Evolutionary conservation across 768 basidiomycete genomes (phyloP).

Genomic region (Chiua virens): DNA sequence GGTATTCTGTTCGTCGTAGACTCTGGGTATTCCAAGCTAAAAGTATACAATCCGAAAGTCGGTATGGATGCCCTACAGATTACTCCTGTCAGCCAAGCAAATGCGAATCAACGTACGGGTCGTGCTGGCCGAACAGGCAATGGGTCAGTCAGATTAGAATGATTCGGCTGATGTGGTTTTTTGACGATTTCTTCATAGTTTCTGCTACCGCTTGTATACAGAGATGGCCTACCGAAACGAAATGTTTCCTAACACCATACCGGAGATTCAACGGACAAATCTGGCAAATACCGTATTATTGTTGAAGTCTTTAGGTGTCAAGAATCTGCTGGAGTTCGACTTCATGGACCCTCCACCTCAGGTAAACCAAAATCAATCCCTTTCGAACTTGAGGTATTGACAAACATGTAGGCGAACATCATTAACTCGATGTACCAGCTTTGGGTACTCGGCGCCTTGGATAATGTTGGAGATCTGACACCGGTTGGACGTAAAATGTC

Average conservation of each 20-base stretch:
- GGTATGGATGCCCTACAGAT: conserved; percentile 99
- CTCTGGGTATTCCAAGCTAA: conserved; percentile 94
- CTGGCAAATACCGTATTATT: conserved; percentile 94
- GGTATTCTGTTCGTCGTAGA: conserved; percentile 98
- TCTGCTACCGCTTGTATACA: conserved; percentile 95
- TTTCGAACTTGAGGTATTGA: neutral
- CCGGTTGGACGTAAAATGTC: conserved; percentile 94
- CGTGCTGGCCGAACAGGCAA: conserved; percentile 95
- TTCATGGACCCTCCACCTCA: conserved; percentile 99
- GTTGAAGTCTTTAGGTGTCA: conserved; percentile 94
- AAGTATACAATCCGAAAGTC: conserved; percentile 98
- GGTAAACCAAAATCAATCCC: conserved; percentile 38
- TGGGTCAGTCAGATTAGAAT: conserved; percentile 56
- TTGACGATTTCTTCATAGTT: conserved; percentile 46
- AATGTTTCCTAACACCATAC: conserved; percentile 92
- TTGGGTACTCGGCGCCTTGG: conserved; percentile 96
- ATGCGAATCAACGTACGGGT: conserved; percentile 94
- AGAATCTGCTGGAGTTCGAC: conserved; percentile 96
- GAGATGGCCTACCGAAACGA: conserved; percentile 97
- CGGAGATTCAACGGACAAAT: conserved; percentile 98
- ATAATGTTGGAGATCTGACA: conserved; percentile 97
- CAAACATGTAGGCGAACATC: conserved; percentile 74
- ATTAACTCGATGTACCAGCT: conserved; percentile 99
- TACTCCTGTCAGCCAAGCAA: conserved; percentile 98
- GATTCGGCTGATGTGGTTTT: neutral